Evolutionary conservation across 441 rosid genomes (phyloP), one percentile per base, ranked within the genome.

Genomic region (Syzygium malaccense): DNA sequence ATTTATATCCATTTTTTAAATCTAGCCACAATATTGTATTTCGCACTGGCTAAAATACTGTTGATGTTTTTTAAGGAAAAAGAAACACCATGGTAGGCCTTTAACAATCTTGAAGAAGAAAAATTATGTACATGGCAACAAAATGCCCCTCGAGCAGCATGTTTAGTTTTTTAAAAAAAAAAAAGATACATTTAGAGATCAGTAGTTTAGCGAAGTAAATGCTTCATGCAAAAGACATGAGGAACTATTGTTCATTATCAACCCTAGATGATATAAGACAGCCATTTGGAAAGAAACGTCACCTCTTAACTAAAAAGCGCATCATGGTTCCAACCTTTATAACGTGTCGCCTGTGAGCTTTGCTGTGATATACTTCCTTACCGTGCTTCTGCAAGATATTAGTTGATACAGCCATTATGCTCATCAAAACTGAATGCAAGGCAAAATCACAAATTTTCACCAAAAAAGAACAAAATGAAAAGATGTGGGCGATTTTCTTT

Each of bases 291-390:
- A 85, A 19, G 87, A 64, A 32, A 89, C n/a, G 85, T 93, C 87
- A 98, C 99, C 98, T 98, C 91, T 95, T 94, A 88, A 96, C 98
- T 55, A 88, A 90, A 91, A 97, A 96, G 20, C 96, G 96, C 88
- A 96, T 92, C 93, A 90, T 88, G 28, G 95, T 93, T 88, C 98
- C 99, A 87, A 93, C 93, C 92, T 94, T 96, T 51, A 98, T 94
- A 85, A 62, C 87, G 75, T 96, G 98, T 2, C 88, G 92, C 92
- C 93, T 95, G 87, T 97, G 89, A 64, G 89, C 91, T 90, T 91
- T 94, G 93, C 97, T 96, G 87, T 91, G 91, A 89, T 91, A 96
- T 86, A 90, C 57, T 79, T 92, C 95, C 89, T 94, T 93, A 30
- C 93, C 94, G 26, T 92, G 93, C 89, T 92, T 95, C 98, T 98